Base-by-base conservation (phyloP, 306 rosid species). In the Luffa acutangula region DNA sequence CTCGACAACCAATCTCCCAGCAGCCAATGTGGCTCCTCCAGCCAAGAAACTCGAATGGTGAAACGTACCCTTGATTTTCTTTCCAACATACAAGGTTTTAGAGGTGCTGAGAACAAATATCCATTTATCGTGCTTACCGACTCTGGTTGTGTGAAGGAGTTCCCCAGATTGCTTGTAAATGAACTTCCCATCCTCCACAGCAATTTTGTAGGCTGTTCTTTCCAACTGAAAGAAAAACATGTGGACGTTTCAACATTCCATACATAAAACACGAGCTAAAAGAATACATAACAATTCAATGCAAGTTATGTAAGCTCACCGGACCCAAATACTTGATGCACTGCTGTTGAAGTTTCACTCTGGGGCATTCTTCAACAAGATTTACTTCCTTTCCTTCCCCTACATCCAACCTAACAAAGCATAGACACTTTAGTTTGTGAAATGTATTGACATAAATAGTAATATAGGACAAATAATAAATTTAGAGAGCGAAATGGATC, bases 31-130 rank as follows among this genome's bases (percentile, higher is more conserved):
- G 58, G 86, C 86, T 17, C 85, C 86, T 79, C 86, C 89, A 2
- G 86, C 86, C 67, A 83, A 85, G 85, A 86, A 86, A 82, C 89
- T 86, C 42, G 89, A 86, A 86, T 86, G 89, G 73, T 86, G 89
- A 83, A 86, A 83, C 20, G 51, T 52, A n/a, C 87, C 89, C 76
- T 86, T 86, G 85, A 41, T 75, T 69, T 86, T 81, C 87, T 83
- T 81, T 31, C 87, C 85, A 36, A 80, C 83, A 75, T 81, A 86
- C 45, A 86, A 64, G 45, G 70, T 75, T 25, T 45, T 67, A 3
- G 80, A 74, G 43, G 89, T 76, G 48, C 87, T 83, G 83, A 86
- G 80, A 12, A 83, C 85, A 9, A 86, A 83, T 67, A 86, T 86
- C 87, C 89, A 83, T 75, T 83, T 86, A 34, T 82, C 34, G 4